Conservation (phyloP, 2,329 filamentous ascomycete genomes). For the Epicoccum sorghinum region DNA sequence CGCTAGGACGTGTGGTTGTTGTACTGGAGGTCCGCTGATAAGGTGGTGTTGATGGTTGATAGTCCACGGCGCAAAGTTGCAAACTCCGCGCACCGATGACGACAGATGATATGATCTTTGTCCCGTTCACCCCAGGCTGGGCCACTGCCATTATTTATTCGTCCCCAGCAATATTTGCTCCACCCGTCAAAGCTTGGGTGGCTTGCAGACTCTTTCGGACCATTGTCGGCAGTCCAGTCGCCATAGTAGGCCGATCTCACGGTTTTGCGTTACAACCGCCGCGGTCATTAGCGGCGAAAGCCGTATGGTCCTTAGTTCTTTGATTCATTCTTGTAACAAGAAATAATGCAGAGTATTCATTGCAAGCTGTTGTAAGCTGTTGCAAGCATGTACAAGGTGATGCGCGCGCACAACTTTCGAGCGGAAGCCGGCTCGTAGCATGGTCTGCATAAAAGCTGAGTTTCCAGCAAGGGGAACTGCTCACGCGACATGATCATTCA, state of each 20-base stretch:
- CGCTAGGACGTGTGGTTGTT: slow-evolving; percentile 29
- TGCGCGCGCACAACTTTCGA: neutral
- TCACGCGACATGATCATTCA: slow-evolving; percentile 31
- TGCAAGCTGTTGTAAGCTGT: neutral
- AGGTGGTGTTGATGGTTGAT: slow-evolving; percentile 22
- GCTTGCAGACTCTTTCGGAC: slow-evolving; percentile 14
- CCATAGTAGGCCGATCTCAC: slow-evolving; percentile 7
- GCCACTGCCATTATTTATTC: slow-evolving; percentile 2
- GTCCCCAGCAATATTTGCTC: slow-evolving; percentile 5
- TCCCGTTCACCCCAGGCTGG: slow-evolving; percentile 2
- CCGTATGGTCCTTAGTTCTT: neutral
- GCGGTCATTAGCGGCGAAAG: slow-evolving; percentile 12
- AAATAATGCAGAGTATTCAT: neutral
- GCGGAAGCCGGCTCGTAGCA: neutral
- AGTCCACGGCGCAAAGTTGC: slow-evolving; percentile 15
- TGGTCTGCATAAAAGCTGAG: neutral
- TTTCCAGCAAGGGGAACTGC: slow-evolving; percentile 21
- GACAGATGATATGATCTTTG: slow-evolving; percentile 12
- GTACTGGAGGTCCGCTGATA: slow-evolving; percentile 13
- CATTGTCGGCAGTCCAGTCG: slow-evolving; percentile 11
- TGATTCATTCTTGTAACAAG: too few relatives aligned
- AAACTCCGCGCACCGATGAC: slow-evolving; percentile 19
- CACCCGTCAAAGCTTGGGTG: slow-evolving; percentile 18
- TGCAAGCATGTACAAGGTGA: neutral
- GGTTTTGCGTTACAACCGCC: slow-evolving; percentile 2